These are phyloP conservation scores for Serpula lacrymans DNA, from an alignment of 768 basidiomycete species.

Conservation along the genomic window DNA sequence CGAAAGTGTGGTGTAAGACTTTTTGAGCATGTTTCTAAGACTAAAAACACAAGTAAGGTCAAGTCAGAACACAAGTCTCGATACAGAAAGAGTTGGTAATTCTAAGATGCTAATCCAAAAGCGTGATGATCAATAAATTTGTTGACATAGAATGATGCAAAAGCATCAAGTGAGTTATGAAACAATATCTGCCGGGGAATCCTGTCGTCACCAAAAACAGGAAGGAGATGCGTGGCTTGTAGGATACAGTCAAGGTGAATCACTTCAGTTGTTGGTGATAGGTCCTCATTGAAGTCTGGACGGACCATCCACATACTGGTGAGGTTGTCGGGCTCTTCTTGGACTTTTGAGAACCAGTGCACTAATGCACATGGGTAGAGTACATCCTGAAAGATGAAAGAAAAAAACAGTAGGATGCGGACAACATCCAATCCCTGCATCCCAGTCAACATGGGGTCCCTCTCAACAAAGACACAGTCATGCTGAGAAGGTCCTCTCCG, in stretches of 20 bases:
- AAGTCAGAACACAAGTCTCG: neutral
- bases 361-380: slow-evolving; percentile 22
- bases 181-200: slow-evolving; percentile 12
- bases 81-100: too few relatives aligned
- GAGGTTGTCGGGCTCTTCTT: slow-evolving; percentile 12
- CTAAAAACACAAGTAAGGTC: neutral
- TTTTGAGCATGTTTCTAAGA: too few relatives aligned
- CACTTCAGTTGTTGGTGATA: slow-evolving; percentile 6
- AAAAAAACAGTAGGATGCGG: slow-evolving; percentile 23
- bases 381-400: slow-evolving; percentile 10
- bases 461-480: slow-evolving; percentile 27
- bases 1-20: too few relatives aligned
- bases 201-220: slow-evolving; percentile 18
- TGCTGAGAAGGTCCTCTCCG: slow-evolving; percentile 15
- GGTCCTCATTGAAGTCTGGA: slow-evolving; percentile 11
- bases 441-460: slow-evolving; percentile 13
- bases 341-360: slow-evolving; percentile 15
- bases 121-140: slow-evolving; percentile 25
- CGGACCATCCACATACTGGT: slow-evolving; percentile 26
- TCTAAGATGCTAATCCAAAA: slow-evolving; percentile 18
- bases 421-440: slow-evolving; percentile 22
- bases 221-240: slow-evolving; percentile 19
- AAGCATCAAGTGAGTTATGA: slow-evolving; percentile 14
- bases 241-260: slow-evolving; percentile 17
- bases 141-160: slow-evolving; percentile 25